Base-by-base conservation (phyloP, 1,284 basidiomycete genomes). In the Mycena sp. region DNA sequence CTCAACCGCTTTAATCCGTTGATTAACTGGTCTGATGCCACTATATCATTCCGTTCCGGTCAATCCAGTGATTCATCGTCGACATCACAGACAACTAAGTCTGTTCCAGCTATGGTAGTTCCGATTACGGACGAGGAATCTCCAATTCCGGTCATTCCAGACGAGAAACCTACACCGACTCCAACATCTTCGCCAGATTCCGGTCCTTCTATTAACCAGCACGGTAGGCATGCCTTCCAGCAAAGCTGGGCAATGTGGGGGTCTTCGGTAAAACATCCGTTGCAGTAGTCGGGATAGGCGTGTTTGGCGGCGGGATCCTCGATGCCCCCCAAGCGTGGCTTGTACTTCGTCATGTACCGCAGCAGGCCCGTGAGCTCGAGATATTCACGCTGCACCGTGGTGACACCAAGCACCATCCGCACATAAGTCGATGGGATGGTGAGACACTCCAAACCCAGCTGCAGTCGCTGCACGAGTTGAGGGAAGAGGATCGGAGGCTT, bases 281-380 rank as follows among this genome's bases (percentile, higher is more conserved):
- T 43, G 19, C 41, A 43, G 21, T 43, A 7, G 41, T 43, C 41
- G 14, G 41, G 41, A 43, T 16, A 43, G 19, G 41, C 41, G 21
- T 11, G 19, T 6, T 46, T 10, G 6, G 44, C n/a, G 26, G 21
- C n/a, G 44, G 23, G 26, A 23, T 46, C 44, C 7, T 46, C 26
- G 21, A 28, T 46, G 21, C 19, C 41, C 16, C 19, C 41, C 19
- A 43, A n/a, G 19, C 44, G 44, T 12, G 44, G 44, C 44, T 46
- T 46, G 25, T 46, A 46, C 26, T 29, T 49, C 17, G 32, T 40
- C 32, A 41, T 48, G 19, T 48, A 57, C 21, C 35, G 35, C 26
- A 48, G 25, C 25, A 48, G 16, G 6, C 55, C 55, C 35, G 45
- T 49, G 45, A 57, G 55, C 45, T 48, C 55, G 3, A 56, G 43